These are phyloP conservation scores for Myrica gale DNA, from an alignment of 306 rosid genomes.

Conservation along the genomic window DNA sequence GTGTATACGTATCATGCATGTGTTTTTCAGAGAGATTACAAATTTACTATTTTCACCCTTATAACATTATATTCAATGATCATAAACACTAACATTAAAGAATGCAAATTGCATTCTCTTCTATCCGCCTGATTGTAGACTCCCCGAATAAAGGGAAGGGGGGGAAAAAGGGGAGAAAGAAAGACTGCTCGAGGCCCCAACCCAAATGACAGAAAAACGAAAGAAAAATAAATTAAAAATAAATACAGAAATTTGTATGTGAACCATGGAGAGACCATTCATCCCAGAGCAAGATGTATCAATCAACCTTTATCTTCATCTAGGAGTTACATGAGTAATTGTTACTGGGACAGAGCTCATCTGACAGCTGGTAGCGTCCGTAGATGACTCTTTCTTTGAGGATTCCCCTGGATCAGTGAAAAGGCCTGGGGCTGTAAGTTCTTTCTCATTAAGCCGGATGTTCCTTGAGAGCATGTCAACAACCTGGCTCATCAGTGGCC, in stretches of 20 bases:
- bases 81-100: background rate
- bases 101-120: background rate
- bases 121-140: background rate
- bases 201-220: background rate
- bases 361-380: constrained; percentile 32
- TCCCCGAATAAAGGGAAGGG: background rate
- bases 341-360: constrained; percentile 39
- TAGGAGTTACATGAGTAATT: constrained; percentile 59
- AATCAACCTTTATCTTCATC: constrained; percentile 41
- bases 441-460: constrained; percentile 63
- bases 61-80: background rate
- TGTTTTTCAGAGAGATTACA: too few relatives aligned
- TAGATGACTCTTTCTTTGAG: constrained; percentile 26
- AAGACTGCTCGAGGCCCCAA: background rate
- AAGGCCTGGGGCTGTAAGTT: constrained; percentile 75
- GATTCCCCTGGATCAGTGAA: constrained; percentile 51
- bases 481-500: constrained; percentile 78
- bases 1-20: too few relatives aligned
- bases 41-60: background rate
- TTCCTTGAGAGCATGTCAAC: constrained; percentile 80
- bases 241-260: background rate
- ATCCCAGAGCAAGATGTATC: background rate
- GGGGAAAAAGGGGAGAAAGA: background rate
- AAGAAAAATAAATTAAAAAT: background rate
- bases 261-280: background rate